These are phyloP conservation scores for Rhododendron henanense DNA, from an alignment of 148 eudicot species.

Conservation along the genomic window DNA sequence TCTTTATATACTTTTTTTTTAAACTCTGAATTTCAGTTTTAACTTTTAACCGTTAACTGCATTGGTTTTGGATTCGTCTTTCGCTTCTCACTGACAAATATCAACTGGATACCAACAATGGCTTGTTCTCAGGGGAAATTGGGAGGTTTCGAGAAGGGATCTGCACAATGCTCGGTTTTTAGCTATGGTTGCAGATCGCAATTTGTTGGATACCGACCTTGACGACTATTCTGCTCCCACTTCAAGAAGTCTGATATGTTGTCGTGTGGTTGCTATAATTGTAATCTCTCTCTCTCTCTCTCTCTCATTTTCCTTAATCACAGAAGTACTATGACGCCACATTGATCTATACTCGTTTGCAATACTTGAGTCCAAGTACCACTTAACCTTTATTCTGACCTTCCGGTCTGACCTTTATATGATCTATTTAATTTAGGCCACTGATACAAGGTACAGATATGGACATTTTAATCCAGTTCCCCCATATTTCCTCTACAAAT, in stretches of 20 bases:
- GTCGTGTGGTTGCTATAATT: constrained; percentile 57
- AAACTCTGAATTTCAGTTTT: background rate
- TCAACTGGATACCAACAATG: background rate
- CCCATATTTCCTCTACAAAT: background rate
- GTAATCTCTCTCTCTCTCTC: constrained; percentile 34
- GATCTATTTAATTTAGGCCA: background rate
- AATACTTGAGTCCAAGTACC: background rate
- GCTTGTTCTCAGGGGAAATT: constrained; percentile 48
- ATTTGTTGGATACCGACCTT: constrained; percentile 36
- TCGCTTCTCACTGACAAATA: background rate
- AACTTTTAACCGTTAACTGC: background rate
- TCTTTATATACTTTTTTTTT: background rate
- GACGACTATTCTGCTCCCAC: constrained; percentile 39
- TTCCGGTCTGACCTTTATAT: background rate
- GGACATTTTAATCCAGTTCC: background rate
- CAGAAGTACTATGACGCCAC: background rate
- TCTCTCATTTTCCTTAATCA: background rate
- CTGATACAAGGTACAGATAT: background rate
- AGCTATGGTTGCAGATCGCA: constrained; percentile 32
- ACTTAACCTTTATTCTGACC: background rate
- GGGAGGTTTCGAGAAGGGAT: constrained; percentile 54
- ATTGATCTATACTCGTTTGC: background rate
- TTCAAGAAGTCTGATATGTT: constrained; percentile 54
- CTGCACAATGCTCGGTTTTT: constrained; percentile 31
- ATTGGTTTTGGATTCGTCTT: background rate